Percentiles rank a stretch among this genome's conserved stretches.
These are phyloP conservation scores for Sphagnurus paluster DNA, from an alignment of 1,284 basidiomycete species.

Conservation along the genomic window DNA sequence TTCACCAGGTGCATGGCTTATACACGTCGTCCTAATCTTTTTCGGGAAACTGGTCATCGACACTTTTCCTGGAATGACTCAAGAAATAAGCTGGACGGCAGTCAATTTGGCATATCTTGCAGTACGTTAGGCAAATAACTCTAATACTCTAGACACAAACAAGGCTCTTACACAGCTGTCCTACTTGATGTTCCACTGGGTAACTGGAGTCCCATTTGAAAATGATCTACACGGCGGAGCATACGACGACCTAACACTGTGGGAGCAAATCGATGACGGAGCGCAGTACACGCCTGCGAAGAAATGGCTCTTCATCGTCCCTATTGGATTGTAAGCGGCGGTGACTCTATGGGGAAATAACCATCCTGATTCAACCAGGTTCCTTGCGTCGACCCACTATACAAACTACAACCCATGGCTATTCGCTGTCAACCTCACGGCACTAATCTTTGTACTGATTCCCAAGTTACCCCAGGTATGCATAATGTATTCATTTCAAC, in stretches of 20 bases:
- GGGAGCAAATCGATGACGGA: slow-evolving; percentile 99
- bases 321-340: slow-evolving; percentile 83
- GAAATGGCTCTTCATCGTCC: slow-evolving; percentile 95
- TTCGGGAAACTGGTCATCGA: slow-evolving; percentile 92
- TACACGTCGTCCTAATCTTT: slow-evolving; percentile 93
- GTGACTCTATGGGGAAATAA: slow-evolving; percentile 4
- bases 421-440: slow-evolving; percentile 90
- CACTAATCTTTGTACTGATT: slow-evolving; percentile 84
- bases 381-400: slow-evolving; percentile 97
- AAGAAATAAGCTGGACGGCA: slow-evolving; percentile 94
- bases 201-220: slow-evolving; percentile 96
- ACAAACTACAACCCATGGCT: slow-evolving; percentile 93
- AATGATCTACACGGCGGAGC: slow-evolving; percentile 86
- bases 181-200: slow-evolving; percentile 99
- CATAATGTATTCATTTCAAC: background rate
- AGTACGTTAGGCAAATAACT: slow-evolving; percentile 50
- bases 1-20: slow-evolving; percentile 89
- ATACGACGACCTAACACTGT: slow-evolving; percentile 96
- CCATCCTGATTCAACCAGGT: slow-evolving; percentile 49
- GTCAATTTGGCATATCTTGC: slow-evolving; percentile 92
- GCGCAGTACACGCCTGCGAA: slow-evolving; percentile 98
- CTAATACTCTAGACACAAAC: slow-evolving; percentile 7
- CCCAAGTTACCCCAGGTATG: slow-evolving; percentile 92
- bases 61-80: slow-evolving; percentile 91
- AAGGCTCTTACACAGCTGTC: slow-evolving; percentile 73